These are phyloP conservation scores for Solanum neorickii DNA, from an alignment of 257 asterid genomes.

Conservation along the genomic window DNA sequence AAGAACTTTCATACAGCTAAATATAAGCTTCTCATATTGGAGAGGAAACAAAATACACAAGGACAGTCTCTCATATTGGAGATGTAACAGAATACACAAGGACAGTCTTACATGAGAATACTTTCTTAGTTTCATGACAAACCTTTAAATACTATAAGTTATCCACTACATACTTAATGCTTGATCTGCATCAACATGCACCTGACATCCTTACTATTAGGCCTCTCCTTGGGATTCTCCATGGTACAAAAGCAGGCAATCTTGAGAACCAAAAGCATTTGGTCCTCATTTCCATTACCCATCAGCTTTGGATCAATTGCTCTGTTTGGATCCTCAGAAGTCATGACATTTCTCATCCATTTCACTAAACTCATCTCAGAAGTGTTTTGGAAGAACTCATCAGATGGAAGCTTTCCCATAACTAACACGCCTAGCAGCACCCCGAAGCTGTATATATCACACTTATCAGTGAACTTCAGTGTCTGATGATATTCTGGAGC, in stretches of 20 bases:
- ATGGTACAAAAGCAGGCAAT: slow-evolving; percentile 75
- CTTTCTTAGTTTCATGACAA: not conserved
- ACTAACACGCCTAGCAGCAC: slow-evolving; percentile 51
- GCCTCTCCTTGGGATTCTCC: slow-evolving; percentile 86
- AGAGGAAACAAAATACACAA: not conserved
- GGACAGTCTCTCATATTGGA: not conserved
- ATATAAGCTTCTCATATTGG: not conserved
- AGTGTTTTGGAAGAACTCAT: slow-evolving; percentile 56
- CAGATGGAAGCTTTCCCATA: slow-evolving; percentile 75
- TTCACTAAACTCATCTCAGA: slow-evolving; percentile 61
- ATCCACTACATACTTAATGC: slow-evolving; percentile 10
- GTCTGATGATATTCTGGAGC: slow-evolving; percentile 85
- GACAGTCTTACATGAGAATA: not conserved
- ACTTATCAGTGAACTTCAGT: slow-evolving; percentile 68
- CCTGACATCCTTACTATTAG: slow-evolving; percentile 60
- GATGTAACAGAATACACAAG: not conserved
- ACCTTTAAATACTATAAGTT: not conserved
- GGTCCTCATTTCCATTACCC: slow-evolving; percentile 71
- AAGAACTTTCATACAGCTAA: not conserved
- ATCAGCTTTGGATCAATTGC: slow-evolving; percentile 51
- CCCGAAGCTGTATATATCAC: slow-evolving; percentile 77
- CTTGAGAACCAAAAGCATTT: slow-evolving; percentile 77
- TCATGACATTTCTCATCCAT: slow-evolving; percentile 85
- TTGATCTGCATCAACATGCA: slow-evolving; percentile 66
- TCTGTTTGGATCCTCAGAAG: slow-evolving; percentile 55